A percentile compares a stretch with the other conserved stretches of the same genome.
Evolutionary conservation across 179 eudicot species (phyloP).

Genomic region (Amaranthus tricolor): DNA sequence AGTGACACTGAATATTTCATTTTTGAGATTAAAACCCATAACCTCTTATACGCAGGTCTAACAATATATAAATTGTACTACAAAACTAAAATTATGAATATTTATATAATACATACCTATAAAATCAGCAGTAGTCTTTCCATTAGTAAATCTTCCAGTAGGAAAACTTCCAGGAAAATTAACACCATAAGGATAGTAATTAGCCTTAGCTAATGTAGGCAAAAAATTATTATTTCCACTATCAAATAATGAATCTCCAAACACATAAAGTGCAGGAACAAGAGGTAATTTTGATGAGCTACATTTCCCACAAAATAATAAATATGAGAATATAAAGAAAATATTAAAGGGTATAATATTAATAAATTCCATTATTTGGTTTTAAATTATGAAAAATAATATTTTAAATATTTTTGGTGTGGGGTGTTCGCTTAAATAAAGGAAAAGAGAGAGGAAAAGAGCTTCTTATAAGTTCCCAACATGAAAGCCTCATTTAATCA

Average conservation of each 20-base stretch:
- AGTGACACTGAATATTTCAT: background rate
- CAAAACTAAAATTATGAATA: no score
- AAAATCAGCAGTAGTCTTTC: slow-evolving; percentile 51
- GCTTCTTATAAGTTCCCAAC: background rate
- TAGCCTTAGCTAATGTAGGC: slow-evolving; percentile 52
- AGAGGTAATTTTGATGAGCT: slow-evolving; percentile 1
- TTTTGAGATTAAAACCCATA: no score
- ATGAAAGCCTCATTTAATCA: background rate
- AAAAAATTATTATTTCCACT: slow-evolving; percentile 54
- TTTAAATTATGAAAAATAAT: background rate
- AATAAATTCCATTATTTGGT: background rate
- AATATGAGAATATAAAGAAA: background rate
- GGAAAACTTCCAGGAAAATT: slow-evolving; percentile 36
- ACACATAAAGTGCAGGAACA: slow-evolving; percentile 53
- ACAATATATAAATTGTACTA: no score
- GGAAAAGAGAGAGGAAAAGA: background rate
- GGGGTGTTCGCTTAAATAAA: background rate
- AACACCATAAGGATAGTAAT: slow-evolving; percentile 52
- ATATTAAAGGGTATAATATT: background rate
- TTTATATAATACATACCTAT: slow-evolving; percentile 47
- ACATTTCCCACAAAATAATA: background rate
- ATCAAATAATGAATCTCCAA: slow-evolving; percentile 64
- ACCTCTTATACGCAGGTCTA: no score
- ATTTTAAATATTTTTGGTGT: background rate
- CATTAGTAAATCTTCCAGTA: slow-evolving; percentile 60